Conservation (phyloP, 352 stramenopile species). For the Hyaloperonospora brassicae region DNA sequence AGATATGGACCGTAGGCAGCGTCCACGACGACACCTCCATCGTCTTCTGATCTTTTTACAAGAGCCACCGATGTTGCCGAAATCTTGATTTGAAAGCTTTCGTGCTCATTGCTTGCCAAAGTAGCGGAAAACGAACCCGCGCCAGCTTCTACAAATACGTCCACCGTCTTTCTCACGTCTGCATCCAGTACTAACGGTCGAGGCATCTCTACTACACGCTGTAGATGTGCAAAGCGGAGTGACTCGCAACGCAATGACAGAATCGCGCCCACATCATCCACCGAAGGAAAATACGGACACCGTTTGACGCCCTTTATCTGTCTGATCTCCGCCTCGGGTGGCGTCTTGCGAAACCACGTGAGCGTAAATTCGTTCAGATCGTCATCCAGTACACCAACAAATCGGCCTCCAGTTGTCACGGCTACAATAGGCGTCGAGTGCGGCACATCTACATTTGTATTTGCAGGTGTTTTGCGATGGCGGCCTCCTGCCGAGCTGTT, state of each 20-base stretch:
- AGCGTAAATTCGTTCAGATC: slow-evolving; percentile 53
- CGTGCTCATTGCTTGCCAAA: slow-evolving; percentile 63
- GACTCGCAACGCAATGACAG: slow-evolving; percentile 59
- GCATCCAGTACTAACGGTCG: slow-evolving; percentile 46
- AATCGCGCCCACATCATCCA: slow-evolving; percentile 55
- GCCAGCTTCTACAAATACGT: slow-evolving; percentile 61
- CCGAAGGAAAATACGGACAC: slow-evolving; percentile 58
- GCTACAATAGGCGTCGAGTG: slow-evolving; percentile 50
- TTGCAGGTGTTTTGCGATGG: slow-evolving; percentile 20
- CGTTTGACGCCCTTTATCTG: slow-evolving; percentile 51
- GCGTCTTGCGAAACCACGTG: slow-evolving; percentile 62
- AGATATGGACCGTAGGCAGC: slow-evolving; percentile 48
- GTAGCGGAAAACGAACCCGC: slow-evolving; percentile 72
- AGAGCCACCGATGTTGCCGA: slow-evolving; percentile 37
- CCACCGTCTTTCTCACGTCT: slow-evolving; percentile 56
- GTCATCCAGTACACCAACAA: slow-evolving; percentile 53
- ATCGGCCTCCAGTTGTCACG: slow-evolving; percentile 39
- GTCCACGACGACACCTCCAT: slow-evolving; percentile 52
- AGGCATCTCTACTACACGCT: slow-evolving; percentile 47
- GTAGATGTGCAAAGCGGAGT: slow-evolving; percentile 51
- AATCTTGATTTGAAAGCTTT: slow-evolving; percentile 82
- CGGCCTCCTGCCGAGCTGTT: slow-evolving; percentile 22
- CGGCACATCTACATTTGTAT: slow-evolving; percentile 20
- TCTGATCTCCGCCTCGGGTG: slow-evolving; percentile 39
- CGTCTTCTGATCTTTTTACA: slow-evolving; percentile 66